Evolutionary conservation across 495 filamentous ascomycete species (phyloP), one percentile per base, ranked within the genome.

Genomic region (Copromyces sp.): DNA sequence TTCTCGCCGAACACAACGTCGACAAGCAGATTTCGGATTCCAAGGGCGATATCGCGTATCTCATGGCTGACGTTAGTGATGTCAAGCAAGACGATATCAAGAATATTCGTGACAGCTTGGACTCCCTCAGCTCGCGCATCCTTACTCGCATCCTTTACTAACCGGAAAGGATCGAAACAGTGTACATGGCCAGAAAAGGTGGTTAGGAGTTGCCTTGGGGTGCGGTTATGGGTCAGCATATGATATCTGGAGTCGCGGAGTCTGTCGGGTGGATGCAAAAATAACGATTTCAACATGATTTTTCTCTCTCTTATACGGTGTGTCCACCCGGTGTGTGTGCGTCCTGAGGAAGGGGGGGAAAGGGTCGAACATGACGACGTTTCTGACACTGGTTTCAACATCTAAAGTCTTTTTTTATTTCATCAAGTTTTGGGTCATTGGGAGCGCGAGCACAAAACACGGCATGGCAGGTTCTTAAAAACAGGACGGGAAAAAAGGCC

Each of bases 21-120:
- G 95, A 97, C 80, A 98, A 97, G 85, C 96, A 99, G 81, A 98
- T 94, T 84, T 94, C 93, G 39, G 96, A 98, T 80, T 95, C 90
- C 83, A 90, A 92, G 84, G 95, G 94, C 75, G 95, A 98, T 81
- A 87, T 94, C 73, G 96, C 96, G 32, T 99, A 98, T 80, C 85
- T 98, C 73, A 97, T 99, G 95, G 95, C 96, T 29, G 96, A 99
- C 83, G 92, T 99, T 74, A 97, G 92, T 83, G 85, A 92, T 71
- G 93, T 97, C 76, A 89, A 92, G 77, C 82, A 86, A 14, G 84
- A 84, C 32, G 91, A 95, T 73, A 95, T 98, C 80, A 94, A 93
- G 83, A 90, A 92, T 71, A 85, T 99, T 44, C 93, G 90, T 73
- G 90, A 93, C 78, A 90, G 86, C 77, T 85, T 99, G 59, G 95